These are phyloP conservation scores for Abeoforma whisleri DNA, from an alignment of 78 protist species.

Conservation along the genomic window DNA sequence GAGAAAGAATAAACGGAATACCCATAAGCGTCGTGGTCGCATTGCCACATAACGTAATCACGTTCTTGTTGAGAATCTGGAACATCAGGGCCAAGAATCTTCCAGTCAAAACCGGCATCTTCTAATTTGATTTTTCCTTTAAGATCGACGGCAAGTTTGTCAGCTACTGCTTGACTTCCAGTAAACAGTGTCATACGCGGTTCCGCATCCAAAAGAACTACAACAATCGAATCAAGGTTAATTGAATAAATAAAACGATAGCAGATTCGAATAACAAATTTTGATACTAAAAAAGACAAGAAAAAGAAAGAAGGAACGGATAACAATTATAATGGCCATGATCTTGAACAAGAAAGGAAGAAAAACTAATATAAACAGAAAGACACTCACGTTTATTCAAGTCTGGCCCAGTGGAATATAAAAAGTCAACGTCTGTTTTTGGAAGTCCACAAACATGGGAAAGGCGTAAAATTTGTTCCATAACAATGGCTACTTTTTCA, in stretches of 20 bases:
- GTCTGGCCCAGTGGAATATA: not conserved
- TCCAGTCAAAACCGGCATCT: conserved; percentile 44
- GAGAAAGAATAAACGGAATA: no score
- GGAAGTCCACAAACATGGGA: conserved; percentile 26
- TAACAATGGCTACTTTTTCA: conserved; percentile 39
- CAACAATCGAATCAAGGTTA: no score
- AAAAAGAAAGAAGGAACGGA: not conserved
- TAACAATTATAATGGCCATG: not conserved
- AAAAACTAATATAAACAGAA: no score
- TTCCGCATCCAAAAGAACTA: not conserved
- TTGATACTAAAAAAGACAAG: no score
- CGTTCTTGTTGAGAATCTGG: conserved; percentile 4
- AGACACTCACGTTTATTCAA: not conserved
- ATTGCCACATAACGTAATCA: conserved; percentile 30
- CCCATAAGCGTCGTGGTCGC: conserved; percentile 44
- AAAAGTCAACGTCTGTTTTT: conserved; percentile 31
- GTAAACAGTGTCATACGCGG: not conserved
- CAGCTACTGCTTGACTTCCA: conserved; percentile 39
- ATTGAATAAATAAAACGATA: no score
- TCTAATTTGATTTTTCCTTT: conserved; percentile 32
- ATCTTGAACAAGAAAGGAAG: not conserved
- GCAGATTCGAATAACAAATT: no score
- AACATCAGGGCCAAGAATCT: conserved; percentile 21
- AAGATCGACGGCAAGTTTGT: conserved; percentile 11
- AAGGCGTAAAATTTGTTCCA: conserved; percentile 33